Percentiles rank a stretch among this genome's conserved stretches.
Evolutionary conservation across 2,329 filamentous ascomycete genomes (phyloP).

Genomic region (Thielaviopsis ethacetica): DNA sequence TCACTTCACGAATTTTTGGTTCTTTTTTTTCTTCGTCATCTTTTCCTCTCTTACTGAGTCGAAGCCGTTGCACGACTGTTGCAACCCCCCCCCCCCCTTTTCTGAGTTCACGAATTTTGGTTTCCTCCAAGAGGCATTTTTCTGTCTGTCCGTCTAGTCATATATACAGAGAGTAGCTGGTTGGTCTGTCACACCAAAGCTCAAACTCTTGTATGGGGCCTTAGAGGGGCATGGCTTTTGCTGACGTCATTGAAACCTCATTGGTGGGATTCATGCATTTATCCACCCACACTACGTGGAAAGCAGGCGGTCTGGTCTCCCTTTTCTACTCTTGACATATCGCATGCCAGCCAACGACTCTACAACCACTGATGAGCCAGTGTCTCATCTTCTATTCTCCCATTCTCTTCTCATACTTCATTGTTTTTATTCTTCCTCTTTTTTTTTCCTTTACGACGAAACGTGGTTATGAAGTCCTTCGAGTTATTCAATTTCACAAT

Average conservation of each 20-base stretch:
- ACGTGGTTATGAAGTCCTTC: background rate
- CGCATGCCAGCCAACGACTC: background rate
- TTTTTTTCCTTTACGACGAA: constrained; percentile 1
- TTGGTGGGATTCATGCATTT: background rate
- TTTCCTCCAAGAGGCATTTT: background rate
- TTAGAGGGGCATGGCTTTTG: background rate
- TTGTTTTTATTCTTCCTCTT: background rate
- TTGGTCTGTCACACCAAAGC: background rate
- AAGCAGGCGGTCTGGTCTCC: background rate
- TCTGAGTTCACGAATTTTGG: background rate
- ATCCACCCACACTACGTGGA: background rate
- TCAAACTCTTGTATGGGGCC: background rate
- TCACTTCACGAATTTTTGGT: background rate
- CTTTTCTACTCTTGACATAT: background rate
- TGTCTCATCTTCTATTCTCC: background rate
- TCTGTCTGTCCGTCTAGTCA: background rate
- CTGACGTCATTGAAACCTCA: background rate
- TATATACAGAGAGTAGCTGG: background rate
- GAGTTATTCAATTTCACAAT: background rate
- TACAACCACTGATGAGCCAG: background rate
- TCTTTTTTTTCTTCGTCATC: background rate
- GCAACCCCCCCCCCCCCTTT: background rate
- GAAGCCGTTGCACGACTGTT: background rate
- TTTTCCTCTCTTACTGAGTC: background rate
- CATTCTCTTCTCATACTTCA: background rate